Evolutionary conservation across 768 basidiomycete species (phyloP).

Genomic region (Dacryopinax spathularia): DNA sequence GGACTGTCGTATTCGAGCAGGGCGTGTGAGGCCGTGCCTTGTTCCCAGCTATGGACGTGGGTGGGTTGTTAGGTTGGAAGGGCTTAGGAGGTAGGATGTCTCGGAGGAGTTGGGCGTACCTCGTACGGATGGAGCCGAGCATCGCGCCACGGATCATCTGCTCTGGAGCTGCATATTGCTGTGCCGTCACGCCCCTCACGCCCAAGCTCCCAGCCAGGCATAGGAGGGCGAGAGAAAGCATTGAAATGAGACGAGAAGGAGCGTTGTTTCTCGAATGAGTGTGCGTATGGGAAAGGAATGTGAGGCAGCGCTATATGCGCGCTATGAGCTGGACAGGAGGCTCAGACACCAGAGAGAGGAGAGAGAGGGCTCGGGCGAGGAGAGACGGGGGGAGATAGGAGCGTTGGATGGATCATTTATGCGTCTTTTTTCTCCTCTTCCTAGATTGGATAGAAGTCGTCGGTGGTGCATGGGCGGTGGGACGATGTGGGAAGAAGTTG

Average conservation of each 20-base stretch:
- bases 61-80: no score
- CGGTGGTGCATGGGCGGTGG: no score
- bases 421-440: no score
- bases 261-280: background rate
- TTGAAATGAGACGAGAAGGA: background rate
- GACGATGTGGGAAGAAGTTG: no score
- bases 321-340: background rate
- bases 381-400: background rate
- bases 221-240: background rate
- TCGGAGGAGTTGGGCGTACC: conserved; percentile 5
- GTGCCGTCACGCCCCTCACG: background rate
- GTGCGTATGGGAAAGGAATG: background rate
- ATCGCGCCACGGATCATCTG: conserved; percentile 4
- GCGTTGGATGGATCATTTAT: no score
- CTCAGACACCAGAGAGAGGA: no score
- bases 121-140: conserved; percentile 6
- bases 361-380: background rate
- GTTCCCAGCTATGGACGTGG: conserved; percentile 26
- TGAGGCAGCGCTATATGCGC: background rate
- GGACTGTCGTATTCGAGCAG: conserved; percentile 18
- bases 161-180: background rate
- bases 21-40: conserved; percentile 20
- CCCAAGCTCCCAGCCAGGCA: background rate
- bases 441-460: no score
- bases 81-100: no score